Evolutionary conservation across 768 basidiomycete genomes (phyloP), one percentile per base, ranked within the genome.

Genomic region (Leccinum incarnatum): DNA sequence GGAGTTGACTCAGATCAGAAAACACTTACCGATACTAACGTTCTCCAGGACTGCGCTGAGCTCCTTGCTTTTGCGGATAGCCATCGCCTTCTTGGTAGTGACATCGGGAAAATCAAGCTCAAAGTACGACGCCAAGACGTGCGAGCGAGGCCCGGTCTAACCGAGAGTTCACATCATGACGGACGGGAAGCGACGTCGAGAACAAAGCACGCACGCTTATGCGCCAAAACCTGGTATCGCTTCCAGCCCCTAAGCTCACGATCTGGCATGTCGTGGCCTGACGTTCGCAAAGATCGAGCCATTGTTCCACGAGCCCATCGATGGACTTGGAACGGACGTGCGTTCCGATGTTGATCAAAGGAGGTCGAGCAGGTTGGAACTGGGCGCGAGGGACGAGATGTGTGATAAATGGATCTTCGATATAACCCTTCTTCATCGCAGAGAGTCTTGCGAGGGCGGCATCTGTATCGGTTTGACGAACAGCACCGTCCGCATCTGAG

Each of bases 161-260:
- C 60, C n/a, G 21, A 29, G 25, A 42, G 57, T 59, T 59, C 37
- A 45, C 5, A 48, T 56, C 48, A 54, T 59, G 11, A 65, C 19
- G 66, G 63, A 34, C 23, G 65, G 62, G 55, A 46, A 19, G 30
- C 40, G 12, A 37, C 21, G 55, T 23, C 34, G 40, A 54, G 51
- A 49, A 25, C n/a, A 21, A 55, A 48, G 45, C 46, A 58, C 89
- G 76, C 76, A 93, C 93, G 77, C 80, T 82, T 65, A 96, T 77
- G 56, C 95, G 80, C 95, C 96, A 99, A 71, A 91, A 98, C 54
- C 97, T 78, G 2, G 94, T 94, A 75, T 99, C 97, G 66, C 93
- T 98, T 23, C 97, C 97, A 2, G 95, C 90, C 0, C 97, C 97
- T 30, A 98, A 73, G 72, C 92, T 96, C n/a, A 98, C 83, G 55